Conservation (phyloP, 1,284 basidiomycete genomes). For the Cutaneotrichosporon sp. region DNA sequence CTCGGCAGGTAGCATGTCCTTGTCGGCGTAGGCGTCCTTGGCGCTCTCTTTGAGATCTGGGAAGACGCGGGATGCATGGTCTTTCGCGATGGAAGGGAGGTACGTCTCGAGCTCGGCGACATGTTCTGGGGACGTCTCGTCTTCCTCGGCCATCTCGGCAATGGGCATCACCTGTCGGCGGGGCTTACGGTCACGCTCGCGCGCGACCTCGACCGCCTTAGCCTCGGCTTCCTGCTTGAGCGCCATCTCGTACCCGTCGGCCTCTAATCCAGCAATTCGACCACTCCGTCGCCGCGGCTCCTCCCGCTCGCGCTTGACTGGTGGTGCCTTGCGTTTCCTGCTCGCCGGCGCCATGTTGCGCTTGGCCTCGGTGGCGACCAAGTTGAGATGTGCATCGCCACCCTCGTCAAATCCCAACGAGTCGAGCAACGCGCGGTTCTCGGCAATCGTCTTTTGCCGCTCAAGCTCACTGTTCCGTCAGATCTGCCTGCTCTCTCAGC, state of each 20-base stretch:
- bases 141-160: constrained; percentile 34
- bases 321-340: constrained; percentile 4
- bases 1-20: constrained; percentile 19
- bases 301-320: constrained; percentile 8
- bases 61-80: background rate
- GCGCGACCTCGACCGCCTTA: constrained; percentile 29
- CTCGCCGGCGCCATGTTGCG: background rate
- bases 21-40: constrained; percentile 25
- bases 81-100: background rate
- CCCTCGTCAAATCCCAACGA: constrained; percentile 43
- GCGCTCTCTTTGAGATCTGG: constrained; percentile 6
- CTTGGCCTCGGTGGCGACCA: constrained; percentile 8
- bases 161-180: constrained; percentile 37
- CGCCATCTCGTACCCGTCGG: constrained; percentile 30
- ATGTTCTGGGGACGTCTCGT: constrained; percentile 9
- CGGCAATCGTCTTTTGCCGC: constrained; percentile 47
- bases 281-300: constrained; percentile 36
- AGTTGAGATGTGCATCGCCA: constrained; percentile 24
- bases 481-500: background rate
- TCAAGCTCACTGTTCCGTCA: constrained; percentile 39
- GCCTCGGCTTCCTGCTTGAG: constrained; percentile 30
- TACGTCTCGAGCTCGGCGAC: constrained; percentile 18
- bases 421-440: constrained; percentile 46
- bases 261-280: constrained; percentile 39
- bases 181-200: constrained; percentile 30